These are phyloP conservation scores for Pseudocercospora cruenta DNA, from an alignment of 2,329 filamentous ascomycete species.

Conservation along the genomic window DNA sequence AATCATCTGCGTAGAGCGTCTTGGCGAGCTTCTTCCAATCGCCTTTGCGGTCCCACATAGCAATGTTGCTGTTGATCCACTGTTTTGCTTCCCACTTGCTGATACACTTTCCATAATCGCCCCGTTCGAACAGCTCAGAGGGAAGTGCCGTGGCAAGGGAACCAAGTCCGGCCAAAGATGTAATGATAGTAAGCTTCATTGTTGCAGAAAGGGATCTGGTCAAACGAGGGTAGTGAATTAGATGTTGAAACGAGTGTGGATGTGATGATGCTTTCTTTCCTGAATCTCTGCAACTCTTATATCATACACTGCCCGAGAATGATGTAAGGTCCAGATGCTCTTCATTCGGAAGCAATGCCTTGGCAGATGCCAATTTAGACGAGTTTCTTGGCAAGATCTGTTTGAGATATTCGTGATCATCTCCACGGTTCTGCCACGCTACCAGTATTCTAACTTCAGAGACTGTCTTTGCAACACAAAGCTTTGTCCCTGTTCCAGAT, in stretches of 20 bases:
- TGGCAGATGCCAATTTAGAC: background rate
- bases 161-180: background rate
- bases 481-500: background rate
- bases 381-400: background rate
- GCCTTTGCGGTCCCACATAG: background rate
- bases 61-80: background rate
- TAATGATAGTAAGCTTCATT: conserved; percentile 2
- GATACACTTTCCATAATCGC: background rate
- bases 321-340: background rate
- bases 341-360: background rate
- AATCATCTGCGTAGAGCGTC: background rate
- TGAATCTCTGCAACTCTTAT: background rate
- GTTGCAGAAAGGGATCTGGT: background rate
- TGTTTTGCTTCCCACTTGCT: background rate
- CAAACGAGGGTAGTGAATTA: background rate
- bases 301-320: background rate
- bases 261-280: background rate
- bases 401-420: conserved; percentile 5
- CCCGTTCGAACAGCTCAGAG: background rate
- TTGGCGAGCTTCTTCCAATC: background rate
- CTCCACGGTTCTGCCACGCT: conserved; percentile 2
- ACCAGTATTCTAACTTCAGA: background rate
- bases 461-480: conserved; percentile 7
- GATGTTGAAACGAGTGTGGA: conserved; percentile 1
- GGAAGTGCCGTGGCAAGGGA: background rate